Percentiles rank a stretch among this genome's conserved stretches.
phyloP scores from a whole-genome alignment of 2,329 filamentous ascomycete genomes.

The Penicillium polonicum region DNA sequence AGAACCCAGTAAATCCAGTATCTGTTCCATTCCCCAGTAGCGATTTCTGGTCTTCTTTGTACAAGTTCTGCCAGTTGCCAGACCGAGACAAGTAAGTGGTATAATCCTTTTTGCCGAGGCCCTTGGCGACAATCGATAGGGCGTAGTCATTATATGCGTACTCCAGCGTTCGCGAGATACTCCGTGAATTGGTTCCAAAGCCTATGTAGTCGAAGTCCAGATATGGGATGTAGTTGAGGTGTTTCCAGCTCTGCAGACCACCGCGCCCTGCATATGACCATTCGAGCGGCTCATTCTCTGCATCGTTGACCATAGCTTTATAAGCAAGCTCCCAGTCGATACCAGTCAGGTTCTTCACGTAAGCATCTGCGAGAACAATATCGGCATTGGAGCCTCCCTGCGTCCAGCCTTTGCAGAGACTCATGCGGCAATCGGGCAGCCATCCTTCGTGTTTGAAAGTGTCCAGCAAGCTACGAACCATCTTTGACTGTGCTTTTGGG shows the following conservation, averaged over 20 bases:
- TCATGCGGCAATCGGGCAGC: conserved; percentile 35
- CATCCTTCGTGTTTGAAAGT: conserved; percentile 33
- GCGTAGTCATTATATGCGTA: conserved; percentile 74
- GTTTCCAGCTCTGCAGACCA: conserved; percentile 68
- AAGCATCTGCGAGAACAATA: conserved; percentile 63
- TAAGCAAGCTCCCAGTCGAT: conserved; percentile 68
- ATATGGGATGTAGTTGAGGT: conserved; percentile 65
- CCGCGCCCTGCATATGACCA: conserved; percentile 68
- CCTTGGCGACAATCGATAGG: conserved; percentile 59
- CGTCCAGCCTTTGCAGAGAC: conserved; percentile 33
- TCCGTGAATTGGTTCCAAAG: conserved; percentile 66
- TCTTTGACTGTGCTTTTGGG: conserved; percentile 25
- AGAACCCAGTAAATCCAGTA: conserved; percentile 67
- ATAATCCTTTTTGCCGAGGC: conserved; percentile 48
- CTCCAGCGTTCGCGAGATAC: conserved; percentile 68
- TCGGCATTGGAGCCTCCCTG: conserved; percentile 57
- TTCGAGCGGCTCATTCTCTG: conserved; percentile 65
- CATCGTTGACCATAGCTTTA: conserved; percentile 66
- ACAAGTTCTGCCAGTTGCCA: conserved; percentile 65
- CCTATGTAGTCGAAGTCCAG: conserved; percentile 65
- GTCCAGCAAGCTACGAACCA: conserved; percentile 32
- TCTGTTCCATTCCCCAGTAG: conserved; percentile 52
- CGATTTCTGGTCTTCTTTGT: conserved; percentile 58
- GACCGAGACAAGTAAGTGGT: conserved; percentile 56
- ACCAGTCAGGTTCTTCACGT: conserved; percentile 61